Evolutionary conservation across 352 stramenopile species (phyloP).

Genomic region (Pseudoperonospora humuli): DNA sequence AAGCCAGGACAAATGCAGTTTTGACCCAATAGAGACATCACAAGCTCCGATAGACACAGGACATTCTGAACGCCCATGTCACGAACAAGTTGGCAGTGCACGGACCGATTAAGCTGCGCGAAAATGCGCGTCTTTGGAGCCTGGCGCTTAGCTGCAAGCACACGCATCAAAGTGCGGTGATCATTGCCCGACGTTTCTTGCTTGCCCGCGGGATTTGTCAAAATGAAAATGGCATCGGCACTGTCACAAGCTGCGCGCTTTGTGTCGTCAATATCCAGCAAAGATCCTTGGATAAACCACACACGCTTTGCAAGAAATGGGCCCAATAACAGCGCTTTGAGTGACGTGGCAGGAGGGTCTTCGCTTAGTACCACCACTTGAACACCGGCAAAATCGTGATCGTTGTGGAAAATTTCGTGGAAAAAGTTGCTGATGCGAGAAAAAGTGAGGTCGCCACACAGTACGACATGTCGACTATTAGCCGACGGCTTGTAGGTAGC

Average conservation of each 20-base stretch:
- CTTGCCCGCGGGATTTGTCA: slow-evolving; percentile 52
- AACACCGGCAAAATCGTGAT: slow-evolving; percentile 76
- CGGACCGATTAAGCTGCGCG: slow-evolving; percentile 70
- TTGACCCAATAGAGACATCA: slow-evolving; percentile 72
- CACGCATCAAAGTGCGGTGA: slow-evolving; percentile 74
- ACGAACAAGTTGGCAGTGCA: slow-evolving; percentile 66
- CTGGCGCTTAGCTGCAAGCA: slow-evolving; percentile 64
- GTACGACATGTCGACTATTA: slow-evolving; percentile 61
- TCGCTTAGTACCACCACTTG: slow-evolving; percentile 74
- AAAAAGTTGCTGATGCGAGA: slow-evolving; percentile 83
- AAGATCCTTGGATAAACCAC: slow-evolving; percentile 71
- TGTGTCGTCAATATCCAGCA: slow-evolving; percentile 73
- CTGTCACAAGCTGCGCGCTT: slow-evolving; percentile 53
- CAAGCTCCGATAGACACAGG: slow-evolving; percentile 72
- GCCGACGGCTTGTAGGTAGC: slow-evolving; percentile 62
- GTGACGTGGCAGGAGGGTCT: slow-evolving; percentile 61
- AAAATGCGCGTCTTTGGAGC: slow-evolving; percentile 44
- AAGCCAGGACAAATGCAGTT: slow-evolving; percentile 84
- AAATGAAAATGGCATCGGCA: slow-evolving; percentile 74
- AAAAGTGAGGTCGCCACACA: slow-evolving; percentile 75
- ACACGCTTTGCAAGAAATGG: slow-evolving; percentile 82
- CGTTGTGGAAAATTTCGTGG: slow-evolving; percentile 81
- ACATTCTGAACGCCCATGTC: slow-evolving; percentile 73
- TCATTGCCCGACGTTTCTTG: slow-evolving; percentile 67
- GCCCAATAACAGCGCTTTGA: slow-evolving; percentile 71